Conservation (phyloP, 1,139 yeast species). For the Yamadazyma songkhlaensis region DNA sequence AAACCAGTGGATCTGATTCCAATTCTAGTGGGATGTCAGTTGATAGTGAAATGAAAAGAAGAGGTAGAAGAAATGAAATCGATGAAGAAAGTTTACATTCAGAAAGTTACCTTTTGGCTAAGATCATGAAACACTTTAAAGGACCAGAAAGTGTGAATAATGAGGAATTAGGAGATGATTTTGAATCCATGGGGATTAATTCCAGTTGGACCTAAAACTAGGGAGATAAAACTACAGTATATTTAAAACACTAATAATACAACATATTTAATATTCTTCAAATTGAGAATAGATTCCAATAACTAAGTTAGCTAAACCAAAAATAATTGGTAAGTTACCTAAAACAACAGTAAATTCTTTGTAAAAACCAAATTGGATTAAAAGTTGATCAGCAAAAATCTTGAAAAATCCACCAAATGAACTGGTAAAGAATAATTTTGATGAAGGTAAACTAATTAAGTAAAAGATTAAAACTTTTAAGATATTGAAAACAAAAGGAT, state of each 20-base stretch:
- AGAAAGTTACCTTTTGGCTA: slow-evolving; percentile 41
- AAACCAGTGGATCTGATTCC: slow-evolving; percentile 45
- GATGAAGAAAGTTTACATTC: slow-evolving; percentile 26
- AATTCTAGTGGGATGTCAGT: slow-evolving; percentile 19
- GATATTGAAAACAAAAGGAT: slow-evolving; percentile 58
- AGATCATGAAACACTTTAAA: slow-evolving; percentile 42
- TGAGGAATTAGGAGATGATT: slow-evolving; percentile 36
- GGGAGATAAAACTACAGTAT: slow-evolving; percentile 3
- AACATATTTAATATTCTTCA: slow-evolving; percentile 31
- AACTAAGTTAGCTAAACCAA: slow-evolving; percentile 47
- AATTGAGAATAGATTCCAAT: slow-evolving; percentile 53
- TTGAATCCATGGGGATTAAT: slow-evolving; percentile 35
- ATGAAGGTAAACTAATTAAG: slow-evolving; percentile 32
- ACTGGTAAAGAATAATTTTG: slow-evolving; percentile 29
- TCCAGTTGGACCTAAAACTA: slow-evolving; percentile 32
- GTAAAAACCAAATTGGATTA: slow-evolving; percentile 39
- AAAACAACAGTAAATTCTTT: slow-evolving; percentile 32
- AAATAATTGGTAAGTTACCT: slow-evolving; percentile 48
- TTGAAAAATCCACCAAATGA: slow-evolving; percentile 29
- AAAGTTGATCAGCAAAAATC: slow-evolving; percentile 34
- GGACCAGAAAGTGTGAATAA: slow-evolving; percentile 39
- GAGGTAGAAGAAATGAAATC: slow-evolving; percentile 19
- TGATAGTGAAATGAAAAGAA: slow-evolving; percentile 13
- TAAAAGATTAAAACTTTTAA: slow-evolving; percentile 47
- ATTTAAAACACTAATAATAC: slow-evolving; percentile 15